These are phyloP conservation scores for Calonectria honghensis DNA, from an alignment of 2,329 filamentous ascomycete genomes.

Conservation along the genomic window DNA sequence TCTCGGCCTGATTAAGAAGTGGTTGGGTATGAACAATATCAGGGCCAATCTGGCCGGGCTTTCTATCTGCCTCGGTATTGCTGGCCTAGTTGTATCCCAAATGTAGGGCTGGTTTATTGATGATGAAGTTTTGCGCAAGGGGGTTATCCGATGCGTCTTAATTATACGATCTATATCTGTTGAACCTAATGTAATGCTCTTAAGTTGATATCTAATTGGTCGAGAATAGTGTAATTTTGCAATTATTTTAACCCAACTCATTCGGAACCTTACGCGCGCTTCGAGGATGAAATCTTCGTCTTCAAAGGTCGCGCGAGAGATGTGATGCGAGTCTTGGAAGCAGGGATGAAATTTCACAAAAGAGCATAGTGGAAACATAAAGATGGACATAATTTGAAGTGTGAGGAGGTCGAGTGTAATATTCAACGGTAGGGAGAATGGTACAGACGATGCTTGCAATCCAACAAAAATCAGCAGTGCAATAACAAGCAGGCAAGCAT, in stretches of 20 bases:
- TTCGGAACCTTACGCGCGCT: neutral
- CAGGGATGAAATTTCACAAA: too few species aligned
- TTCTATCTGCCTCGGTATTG: conserved; percentile 10
- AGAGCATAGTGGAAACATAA: too few species aligned
- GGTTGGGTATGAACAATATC: conserved; percentile 2
- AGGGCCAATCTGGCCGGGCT: neutral
- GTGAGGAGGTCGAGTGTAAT: too few species aligned
- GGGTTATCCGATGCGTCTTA: neutral
- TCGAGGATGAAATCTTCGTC: too few species aligned
- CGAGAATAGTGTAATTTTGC: neutral
- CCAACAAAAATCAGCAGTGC: too few species aligned
- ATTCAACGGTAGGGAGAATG: too few species aligned
- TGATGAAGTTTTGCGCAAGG: too few species aligned
- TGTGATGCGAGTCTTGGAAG: too few species aligned
- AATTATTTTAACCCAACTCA: neutral
- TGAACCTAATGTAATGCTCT: neutral
- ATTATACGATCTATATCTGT: neutral
- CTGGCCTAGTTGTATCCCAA: neutral
- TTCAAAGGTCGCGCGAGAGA: too few species aligned
- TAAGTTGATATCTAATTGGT: neutral
- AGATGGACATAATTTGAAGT: too few species aligned
- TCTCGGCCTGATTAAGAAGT: conserved; percentile 19
- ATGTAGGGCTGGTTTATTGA: neutral
- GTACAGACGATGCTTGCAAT: too few species aligned
- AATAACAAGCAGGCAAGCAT: too few species aligned